A percentile compares a stretch with the other conserved stretches of the same genome.
phyloP scores from a whole-genome alignment of 2,329 filamentous ascomycete genomes.

The Alternaria viburni region DNA sequence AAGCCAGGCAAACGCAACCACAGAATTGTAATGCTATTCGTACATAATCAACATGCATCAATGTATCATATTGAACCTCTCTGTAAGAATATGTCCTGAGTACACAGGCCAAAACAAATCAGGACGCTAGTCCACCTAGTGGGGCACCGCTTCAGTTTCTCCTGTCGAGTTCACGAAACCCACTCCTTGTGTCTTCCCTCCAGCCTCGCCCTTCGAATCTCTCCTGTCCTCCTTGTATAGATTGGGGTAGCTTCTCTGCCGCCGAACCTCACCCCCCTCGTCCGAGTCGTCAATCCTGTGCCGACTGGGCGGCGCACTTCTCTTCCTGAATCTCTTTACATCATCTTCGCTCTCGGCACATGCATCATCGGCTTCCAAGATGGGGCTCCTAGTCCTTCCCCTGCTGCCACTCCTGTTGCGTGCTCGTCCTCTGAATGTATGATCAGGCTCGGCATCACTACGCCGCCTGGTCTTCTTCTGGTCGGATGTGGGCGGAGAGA shows the following conservation, averaged over 20 bases:
- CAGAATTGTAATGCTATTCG: not conserved
- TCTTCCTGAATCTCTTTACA: constrained; percentile 41
- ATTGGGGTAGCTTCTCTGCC: constrained; percentile 49
- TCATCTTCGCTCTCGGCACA: constrained; percentile 28
- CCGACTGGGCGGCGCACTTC: constrained; percentile 43
- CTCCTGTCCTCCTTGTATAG: constrained; percentile 30
- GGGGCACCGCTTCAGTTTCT: not conserved
- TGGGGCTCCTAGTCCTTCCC: constrained; percentile 27
- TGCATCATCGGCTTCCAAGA: constrained; percentile 32
- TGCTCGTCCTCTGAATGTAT: constrained; percentile 42
- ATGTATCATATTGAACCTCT: not conserved
- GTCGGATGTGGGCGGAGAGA: constrained; percentile 26
- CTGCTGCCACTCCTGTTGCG: constrained; percentile 34
- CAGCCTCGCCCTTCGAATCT: constrained; percentile 19
- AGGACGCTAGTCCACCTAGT: not conserved
- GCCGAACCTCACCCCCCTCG: constrained; percentile 32
- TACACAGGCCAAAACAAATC: not conserved
- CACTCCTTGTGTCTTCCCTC: not conserved
- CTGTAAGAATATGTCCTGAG: not conserved
- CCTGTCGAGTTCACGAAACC: not conserved
- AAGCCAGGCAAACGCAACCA: not conserved
- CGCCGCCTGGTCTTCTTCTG: constrained; percentile 38
- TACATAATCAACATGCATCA: not conserved
- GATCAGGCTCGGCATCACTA: constrained; percentile 45
- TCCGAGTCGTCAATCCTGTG: constrained; percentile 29